Evolutionary conservation across 805 yeast genomes (phyloP), one percentile per base, ranked within the genome.

Genomic region (Cyberlindnera xishuangbannaensis): DNA sequence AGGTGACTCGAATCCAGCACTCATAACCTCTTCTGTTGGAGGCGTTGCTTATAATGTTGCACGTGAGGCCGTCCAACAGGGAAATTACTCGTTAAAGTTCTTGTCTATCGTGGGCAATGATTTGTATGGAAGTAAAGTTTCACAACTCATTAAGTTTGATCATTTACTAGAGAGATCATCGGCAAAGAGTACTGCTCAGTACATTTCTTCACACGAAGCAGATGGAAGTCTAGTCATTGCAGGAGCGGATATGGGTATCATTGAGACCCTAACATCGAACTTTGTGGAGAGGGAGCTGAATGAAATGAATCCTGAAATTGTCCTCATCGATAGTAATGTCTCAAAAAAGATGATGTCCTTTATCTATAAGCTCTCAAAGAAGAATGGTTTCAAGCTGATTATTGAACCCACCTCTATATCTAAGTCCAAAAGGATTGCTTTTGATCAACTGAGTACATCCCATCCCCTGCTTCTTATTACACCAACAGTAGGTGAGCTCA

Each of bases 1-100:
- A 45, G 56, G 61, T 10, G 90, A 90, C 38, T 85, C 95, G 3
- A 82, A 82, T 43, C 92, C 92, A 0, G 87, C 92, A 0, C 51
- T 47, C 0, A 66, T 73, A 6, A 47, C 56, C 2, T 66, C 77
- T 3, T 64, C 80, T 0, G 53, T 84, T 7, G 96, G 95, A 1
- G 96, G 95, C 1, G 95, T 86, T 2, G 96, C 86, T 0, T 78
- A 71, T 53, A 86, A 87, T 47, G 77, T 86, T 12, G 77, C 84
- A 0, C 48, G 71, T n/a, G 90, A 92, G 0, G 64, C 81, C 4
- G 48, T 56, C 14, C 69, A 64, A 39, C 42, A 47, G 4, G 58
- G 50, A 18, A 51, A 40, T 31, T 45, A 43, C 3, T 47, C 51
- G 0, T 44, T 61, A 1, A 59, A 70, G 15, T 64, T 84, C 20